Base-by-base conservation (phyloP, 75 land plant species). In the Pinus taeda region DNA sequence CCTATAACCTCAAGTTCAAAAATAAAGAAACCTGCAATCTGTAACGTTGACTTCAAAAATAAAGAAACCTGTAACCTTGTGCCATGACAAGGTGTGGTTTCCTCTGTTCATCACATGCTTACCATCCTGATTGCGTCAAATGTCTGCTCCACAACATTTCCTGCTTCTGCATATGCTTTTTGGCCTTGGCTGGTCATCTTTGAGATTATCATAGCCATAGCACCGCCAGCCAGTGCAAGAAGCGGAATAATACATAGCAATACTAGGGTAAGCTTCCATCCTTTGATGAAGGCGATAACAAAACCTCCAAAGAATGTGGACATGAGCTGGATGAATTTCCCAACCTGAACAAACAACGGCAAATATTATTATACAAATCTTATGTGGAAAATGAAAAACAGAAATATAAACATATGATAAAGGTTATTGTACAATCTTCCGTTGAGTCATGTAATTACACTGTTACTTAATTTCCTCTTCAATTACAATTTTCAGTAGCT, bases 311-410 rank as follows among this genome's bases (percentile, higher is more conserved):
- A 79, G 58, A 94, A 92, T 59, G 91, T 90, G 49, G 91, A 15
- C 20, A 81, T 29, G 22, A 92, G 77, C 74, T 92, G 93, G 29
- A 85, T 57, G 74, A 87, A 82, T 80, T 92, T 90, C 14, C 95
- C 97, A 45, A 90, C 93, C 97, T 94, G 81, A 29, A 33, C n/a
- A 77, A 39, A 39, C 42, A 39, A 39, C 6, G 42, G 42, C 4
- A 39, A 4, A 39, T 5, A 39, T 39, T 5, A 3, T 5, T 4
- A 39, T 39, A 39, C 6, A 39, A 39, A 5, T 39, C 42, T 39
- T 39, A 4, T 4, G 6, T 39, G 42, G 6, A 39, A 39, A 39
- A 39, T 39, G 6, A 5, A 39, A 39, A 39, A 39, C 6, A 39
- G 42, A 39, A 39, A 33, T 33, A 33, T 0, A 33, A 33, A 33